Evolutionary conservation across 1,139 yeast species (phyloP), one percentile per base, ranked within the genome.

Genomic region (Pichia sp.): DNA sequence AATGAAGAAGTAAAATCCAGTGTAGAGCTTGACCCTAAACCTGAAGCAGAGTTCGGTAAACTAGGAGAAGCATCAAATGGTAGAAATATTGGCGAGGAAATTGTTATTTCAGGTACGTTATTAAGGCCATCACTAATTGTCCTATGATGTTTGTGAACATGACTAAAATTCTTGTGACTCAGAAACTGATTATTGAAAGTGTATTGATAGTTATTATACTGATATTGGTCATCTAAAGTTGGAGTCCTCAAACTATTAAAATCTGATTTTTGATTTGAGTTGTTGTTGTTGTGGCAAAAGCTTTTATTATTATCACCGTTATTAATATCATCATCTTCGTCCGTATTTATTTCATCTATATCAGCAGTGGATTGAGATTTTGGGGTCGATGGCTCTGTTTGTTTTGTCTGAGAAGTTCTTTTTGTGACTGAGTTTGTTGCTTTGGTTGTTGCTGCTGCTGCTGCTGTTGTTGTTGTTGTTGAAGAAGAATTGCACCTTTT

Each of bases 1-100:
- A 79, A 79, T n/a, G 82, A 75, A 12, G 83, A 77, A 2, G 63
- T 59, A 44, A 59, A 61, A 20, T 48, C 54, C 8, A 50, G 50
- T 4, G 28, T n/a, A n/a, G n/a, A n/a, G n/a, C n/a, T n/a, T n/a
- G n/a, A n/a, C n/a, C n/a, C n/a, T n/a, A n/a, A 28, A 15, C 28
- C 34, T 12, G 46, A 37, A 5, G 53, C 47, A 35, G 43, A 44
- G 17, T 33, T 26, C 20, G 45, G 38, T 35, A 58, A 50, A 30
- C 7, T 9, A n/a, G 50, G 50, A 8, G 50, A 41, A 11, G 44
- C 38, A 28, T 42, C 40, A 31, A 34, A 64, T 14, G 62, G 54
- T 4, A 26, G 5, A 6, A 26, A 26, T 9, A 26, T 18, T 5
- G 30, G 30, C 14, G 30, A 26, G 68, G 59, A 19, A 2, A 68